Base-by-base conservation (phyloP, 2,329 filamentous ascomycete species). In the Neobulgaria alba region DNA sequence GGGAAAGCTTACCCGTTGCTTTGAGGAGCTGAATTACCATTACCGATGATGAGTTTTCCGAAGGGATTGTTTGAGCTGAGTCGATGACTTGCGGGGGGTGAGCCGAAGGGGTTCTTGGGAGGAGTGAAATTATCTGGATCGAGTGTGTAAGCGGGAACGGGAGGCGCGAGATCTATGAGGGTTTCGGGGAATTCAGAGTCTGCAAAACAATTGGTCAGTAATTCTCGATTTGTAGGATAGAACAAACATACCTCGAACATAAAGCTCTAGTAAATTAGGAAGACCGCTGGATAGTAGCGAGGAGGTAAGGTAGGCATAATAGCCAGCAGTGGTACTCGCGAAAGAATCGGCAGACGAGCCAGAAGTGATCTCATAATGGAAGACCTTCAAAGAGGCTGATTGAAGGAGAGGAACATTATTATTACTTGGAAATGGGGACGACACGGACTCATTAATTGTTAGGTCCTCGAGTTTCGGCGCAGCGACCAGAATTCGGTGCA, bases 221-320 rank as follows among this genome's bases (percentile, higher is more conserved):
- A 4, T 8, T n/a, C 40, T 29, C 39, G 33, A 12, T 12, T 20
- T 9, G 23, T 9, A 18, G 21, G 4, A 17, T 5, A 10, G 3
- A 14, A 3, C 17, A 21, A 14, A 20, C 42, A 38, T 44, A 47
- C 48, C 50, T 37, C 86, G 82, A 14, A 95, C 90, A 59, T 93
- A 95, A 5, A 96, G 73, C 16, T 80, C 75, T 26, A 72, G 72
- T 7, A 96, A 71, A 26, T 73, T 75, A 1, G 88, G 87, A 5
- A 96, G 71, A 5, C 77, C 75, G 47, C 82, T 82, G 12, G 78
- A 74, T 45, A 92, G 76, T 21, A 96, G 75, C 0, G 86, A 94
- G n/a, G 75, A 75, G 18, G 86, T 80, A 15, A 96, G 75, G 62
- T 95, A 95, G 46, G 77, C 75, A 62, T 95, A 94, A 65, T 95